Base-by-base conservation (phyloP, 768 basidiomycete genomes). In the Termitomyces sp. region DNA sequence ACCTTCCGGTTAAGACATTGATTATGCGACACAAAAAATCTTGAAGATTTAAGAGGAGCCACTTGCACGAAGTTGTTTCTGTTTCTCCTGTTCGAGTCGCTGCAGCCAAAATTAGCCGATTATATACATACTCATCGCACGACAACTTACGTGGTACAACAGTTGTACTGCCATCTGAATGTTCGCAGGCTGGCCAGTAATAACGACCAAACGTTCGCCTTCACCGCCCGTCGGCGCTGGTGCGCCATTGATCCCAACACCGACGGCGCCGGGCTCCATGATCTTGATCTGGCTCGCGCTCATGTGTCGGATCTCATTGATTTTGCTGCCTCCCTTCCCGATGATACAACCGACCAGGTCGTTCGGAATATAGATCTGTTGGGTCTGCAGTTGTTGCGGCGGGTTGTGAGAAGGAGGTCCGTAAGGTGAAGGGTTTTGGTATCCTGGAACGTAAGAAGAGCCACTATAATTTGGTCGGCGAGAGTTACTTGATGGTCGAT, bases 311-410 rank as follows among this genome's bases (percentile, higher is more conserved):
- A 99, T 97, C 74, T 99, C 97, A 67, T 98, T 98, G 77, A 99
- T 99, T 75, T 98, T 99, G 69, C 88, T 87, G 10, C 97, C 97
- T 20, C 92, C 96, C 72, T 98, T 98, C 44, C 97, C 97, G 64
- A 99, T 99, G 73, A 99, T 94, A 62, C 90, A 92, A 11, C 93
- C 96, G 24, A 99, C 97, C 28, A 98, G 81, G 66, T 97, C 93
- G 68, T 98, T 98, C 7, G 97, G 97, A 62, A 99, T 97, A 71
- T 90, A 99, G 61, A 99, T 97, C 70, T 98, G 94, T 68, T 99
- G 97, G 3, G 94, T 97, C 72, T 97, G 94, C 55, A 95, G 72
- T 68, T 90, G 88, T 65, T 83, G 83, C 5, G 84, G 81, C 30
- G 85, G 82, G 62, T 83, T 81, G 44, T 84, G 83, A n/a, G 77